Base-by-base conservation (phyloP, 768 basidiomycete genomes). In the Leucogyrophana mollusca region DNA sequence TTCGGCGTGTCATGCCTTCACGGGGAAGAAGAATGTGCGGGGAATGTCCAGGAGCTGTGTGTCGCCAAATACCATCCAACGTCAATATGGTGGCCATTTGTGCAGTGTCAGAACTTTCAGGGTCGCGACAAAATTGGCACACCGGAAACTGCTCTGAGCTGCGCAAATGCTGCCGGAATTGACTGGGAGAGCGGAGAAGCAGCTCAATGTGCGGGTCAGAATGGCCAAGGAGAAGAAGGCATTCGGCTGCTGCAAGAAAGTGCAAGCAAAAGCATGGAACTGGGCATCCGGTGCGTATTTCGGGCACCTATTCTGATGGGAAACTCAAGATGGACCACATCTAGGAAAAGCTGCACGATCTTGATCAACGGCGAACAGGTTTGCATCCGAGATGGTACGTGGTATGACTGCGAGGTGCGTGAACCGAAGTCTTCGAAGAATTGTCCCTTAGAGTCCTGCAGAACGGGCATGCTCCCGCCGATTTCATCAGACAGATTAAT, bases 1-100 rank as follows among this genome's bases (percentile, higher is more conserved):
- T 90, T 85, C 59, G 92, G 92, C n/a, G 79, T 87, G 23, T 77
- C 69, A 25, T 96, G 94, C 67, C 76, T 76, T 73, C 93, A 95
- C 59, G 93, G 92, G 14, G 68, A 70, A 4, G 64, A 76, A 43
- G 94, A 97, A 65, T 96, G 94, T 57, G 80, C 80, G 11, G 94
- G 90, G 34, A 93, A 95, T 68, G 80, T 92, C 14, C 88, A 96
- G 49, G 84, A 96, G 60, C 73, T 96, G 21, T 97, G 94, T 63
- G 86, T 77, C 23, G 72, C 77, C 45, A 80, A 82, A 60, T 73
- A 89, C 50, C 69, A 76, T 18, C 66, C 74, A 18, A 65, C 69
- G 33, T 53, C 64, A n/a, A 70, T 68, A 17, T 92, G 89, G 87
- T 94, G 91, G 92, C 68, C 79, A 42, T 94, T 91, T 55, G 72